Conservation (phyloP, 176 grass and related monocot species). For the Leersia perrieri region DNA sequence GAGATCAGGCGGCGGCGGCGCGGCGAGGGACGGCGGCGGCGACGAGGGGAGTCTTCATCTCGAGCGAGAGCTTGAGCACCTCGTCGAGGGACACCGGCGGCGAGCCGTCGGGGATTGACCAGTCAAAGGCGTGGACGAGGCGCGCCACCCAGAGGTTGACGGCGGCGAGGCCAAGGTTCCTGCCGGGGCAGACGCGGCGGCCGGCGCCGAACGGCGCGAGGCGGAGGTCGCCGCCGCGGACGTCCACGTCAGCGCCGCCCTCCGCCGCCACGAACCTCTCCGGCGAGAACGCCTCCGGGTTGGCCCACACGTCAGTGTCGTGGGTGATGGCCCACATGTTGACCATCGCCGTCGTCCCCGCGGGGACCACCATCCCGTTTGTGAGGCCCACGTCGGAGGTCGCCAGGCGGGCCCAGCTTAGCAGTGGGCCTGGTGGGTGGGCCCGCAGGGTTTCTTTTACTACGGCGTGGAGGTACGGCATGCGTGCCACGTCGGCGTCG, state of each 20-base stretch:
- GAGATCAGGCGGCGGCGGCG: no score
- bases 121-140: slow-evolving; percentile 61
- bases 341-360: slow-evolving; percentile 74
- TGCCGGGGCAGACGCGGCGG: slow-evolving; percentile 74
- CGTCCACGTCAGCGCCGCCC: slow-evolving; percentile 74
- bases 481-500: slow-evolving; percentile 54
- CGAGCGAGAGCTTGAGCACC: slow-evolving; percentile 81
- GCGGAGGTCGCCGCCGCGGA: slow-evolving; percentile 70
- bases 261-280: slow-evolving; percentile 46
- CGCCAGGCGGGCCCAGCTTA: slow-evolving; percentile 81
- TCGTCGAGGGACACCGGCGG: slow-evolving; percentile 50
- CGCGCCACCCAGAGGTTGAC: slow-evolving; percentile 65
- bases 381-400: slow-evolving; percentile 59
- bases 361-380: slow-evolving; percentile 77
- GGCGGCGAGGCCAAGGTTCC: slow-evolving; percentile 74
- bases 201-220: slow-evolving; percentile 80
- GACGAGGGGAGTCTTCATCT: slow-evolving; percentile 73
- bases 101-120: slow-evolving; percentile 23
- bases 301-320: slow-evolving; percentile 53
- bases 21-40: slow-evolving; percentile 38
- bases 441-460: slow-evolving; percentile 69
- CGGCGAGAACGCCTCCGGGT: slow-evolving; percentile 44
- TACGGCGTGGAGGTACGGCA: slow-evolving; percentile 75
- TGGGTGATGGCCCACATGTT: slow-evolving; percentile 94
- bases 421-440: slow-evolving; percentile 69